Conservation (phyloP, 345 rosid species). For the Hibiscus mutabilis region DNA sequence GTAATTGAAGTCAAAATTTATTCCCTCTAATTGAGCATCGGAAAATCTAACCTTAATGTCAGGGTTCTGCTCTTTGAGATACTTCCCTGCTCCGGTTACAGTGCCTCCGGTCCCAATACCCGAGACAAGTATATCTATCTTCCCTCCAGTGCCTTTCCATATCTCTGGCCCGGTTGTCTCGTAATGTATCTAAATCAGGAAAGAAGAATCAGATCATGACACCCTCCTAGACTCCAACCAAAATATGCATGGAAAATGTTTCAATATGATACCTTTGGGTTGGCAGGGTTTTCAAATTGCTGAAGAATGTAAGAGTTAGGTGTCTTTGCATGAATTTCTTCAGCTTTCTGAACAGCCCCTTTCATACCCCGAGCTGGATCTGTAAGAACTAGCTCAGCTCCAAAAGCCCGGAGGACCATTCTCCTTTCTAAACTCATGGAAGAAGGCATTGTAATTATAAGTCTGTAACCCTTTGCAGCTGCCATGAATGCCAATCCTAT, state of each 20-base stretch:
- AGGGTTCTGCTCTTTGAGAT: too few relatives aligned
- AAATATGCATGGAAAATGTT: neutral
- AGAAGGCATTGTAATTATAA: constrained; percentile 69
- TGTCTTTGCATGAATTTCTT: constrained; percentile 53
- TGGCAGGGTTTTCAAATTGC: constrained; percentile 72
- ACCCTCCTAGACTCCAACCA: neutral
- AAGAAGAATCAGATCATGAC: neutral
- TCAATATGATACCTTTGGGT: constrained; percentile 52
- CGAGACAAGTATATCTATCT: constrained; percentile 58
- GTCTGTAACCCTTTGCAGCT: constrained; percentile 67
- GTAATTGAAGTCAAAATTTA: neutral
- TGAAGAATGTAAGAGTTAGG: constrained; percentile 62
- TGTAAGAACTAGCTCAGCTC: constrained; percentile 70
- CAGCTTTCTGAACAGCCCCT: constrained; percentile 74
- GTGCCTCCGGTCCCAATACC: constrained; percentile 16
- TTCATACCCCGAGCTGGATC: constrained; percentile 75
- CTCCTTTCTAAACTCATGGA: constrained; percentile 79
- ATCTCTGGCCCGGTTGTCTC: constrained; percentile 71
- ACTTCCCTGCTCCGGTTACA: too few relatives aligned
- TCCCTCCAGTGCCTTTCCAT: constrained; percentile 62
- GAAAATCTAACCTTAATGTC: constrained; percentile 20
- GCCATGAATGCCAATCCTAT: constrained; percentile 78
- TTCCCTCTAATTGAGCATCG: neutral
- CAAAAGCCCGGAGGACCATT: constrained; percentile 65
- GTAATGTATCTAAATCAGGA: constrained; percentile 47